Base-by-base conservation (phyloP, 116 monocot species). In the Thalassia testudinum region DNA sequence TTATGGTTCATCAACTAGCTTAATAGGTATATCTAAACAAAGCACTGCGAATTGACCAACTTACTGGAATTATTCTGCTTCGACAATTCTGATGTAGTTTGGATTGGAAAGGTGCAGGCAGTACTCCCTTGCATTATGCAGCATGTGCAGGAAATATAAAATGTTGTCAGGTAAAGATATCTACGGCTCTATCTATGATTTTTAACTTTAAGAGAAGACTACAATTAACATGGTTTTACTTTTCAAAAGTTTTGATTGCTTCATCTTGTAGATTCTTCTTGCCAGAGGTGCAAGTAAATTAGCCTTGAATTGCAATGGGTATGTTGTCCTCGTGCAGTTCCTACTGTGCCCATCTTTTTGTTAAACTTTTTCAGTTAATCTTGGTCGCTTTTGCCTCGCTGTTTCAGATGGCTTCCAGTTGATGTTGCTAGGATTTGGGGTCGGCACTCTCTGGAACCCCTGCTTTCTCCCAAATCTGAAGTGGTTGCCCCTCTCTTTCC, bases 91-190 rank as follows among this genome's bases (percentile, higher is more conserved):
- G 30, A 34, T 34, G 30, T 34, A 25, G 47, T 37, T 21, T 28
- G 24, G 21, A 16, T 27, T 21, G 51, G 23, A 20, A 77, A 99
- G 97, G 97, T 53, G 75, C 82, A 52, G 86, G 97, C 54, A 89
- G 97, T 62, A 99, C 85, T 54, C 97, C 90, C 44, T 71, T 99
- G 71, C 97, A 97, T 75, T 97, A 89, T 89, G 97, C 89, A 28
- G 97, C 90, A 61, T 89, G 82, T 62, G 89, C 89, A 59, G 97
- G 97, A 52, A 86, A 77, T 63, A 53, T 82, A 5, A 85, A 77
- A 68, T 99, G 97, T 60, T 89, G 90, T 50, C 85, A 99, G 90
- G 90, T 42, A 78, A 49, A 5, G 30, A 19, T 56, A 13, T 17
- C 27, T 20, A 1, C 1, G 8, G 6, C 21, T 23, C 24, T 54